A percentile compares a stretch with the other conserved stretches of the same genome.
Conservation (phyloP, 2,329 filamentous ascomycete genomes). For the Capronia epimyces region DNA sequence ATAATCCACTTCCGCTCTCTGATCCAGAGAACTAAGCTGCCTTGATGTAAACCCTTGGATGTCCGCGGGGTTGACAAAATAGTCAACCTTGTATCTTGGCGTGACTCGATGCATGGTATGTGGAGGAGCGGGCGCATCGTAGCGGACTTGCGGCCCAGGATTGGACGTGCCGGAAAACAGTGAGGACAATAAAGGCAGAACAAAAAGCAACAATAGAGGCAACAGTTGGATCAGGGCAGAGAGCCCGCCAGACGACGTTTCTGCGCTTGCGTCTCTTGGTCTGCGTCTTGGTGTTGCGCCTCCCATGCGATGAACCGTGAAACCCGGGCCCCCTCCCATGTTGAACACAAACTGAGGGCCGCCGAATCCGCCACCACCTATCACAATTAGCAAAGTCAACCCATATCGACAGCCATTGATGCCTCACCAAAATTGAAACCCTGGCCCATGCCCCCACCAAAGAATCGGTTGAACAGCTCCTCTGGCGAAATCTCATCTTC, state of each 20-base stretch:
- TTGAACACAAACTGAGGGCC: conserved; percentile 94
- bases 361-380: conserved; percentile 59
- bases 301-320: conserved; percentile 93
- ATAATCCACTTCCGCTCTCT: conserved; percentile 67
- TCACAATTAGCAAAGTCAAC: conserved; percentile 11
- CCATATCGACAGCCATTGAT: conserved; percentile 13
- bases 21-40: conserved; percentile 70
- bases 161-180: conserved; percentile 59
- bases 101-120: conserved; percentile 70
- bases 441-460: conserved; percentile 63
- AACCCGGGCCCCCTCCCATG: conserved; percentile 81
- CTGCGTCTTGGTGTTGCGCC: conserved; percentile 70
- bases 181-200: conserved; percentile 76
- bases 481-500: conserved; percentile 93
- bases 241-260: conserved; percentile 47
- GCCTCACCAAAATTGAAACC: conserved; percentile 61
- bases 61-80: conserved; percentile 77
- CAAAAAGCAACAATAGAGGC: conserved; percentile 81
- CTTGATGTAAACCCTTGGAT: conserved; percentile 62
- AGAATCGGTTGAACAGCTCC: conserved; percentile 95
- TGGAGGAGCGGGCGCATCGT: conserved; percentile 64
- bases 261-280: conserved; percentile 60
- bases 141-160: conserved; percentile 65
- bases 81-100: conserved; percentile 66
- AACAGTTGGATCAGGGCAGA: conserved; percentile 66